Evolutionary conservation across 768 basidiomycete species (phyloP), one percentile per base, ranked within the genome.

Genomic region (Dioszegia aurantiaca): DNA sequence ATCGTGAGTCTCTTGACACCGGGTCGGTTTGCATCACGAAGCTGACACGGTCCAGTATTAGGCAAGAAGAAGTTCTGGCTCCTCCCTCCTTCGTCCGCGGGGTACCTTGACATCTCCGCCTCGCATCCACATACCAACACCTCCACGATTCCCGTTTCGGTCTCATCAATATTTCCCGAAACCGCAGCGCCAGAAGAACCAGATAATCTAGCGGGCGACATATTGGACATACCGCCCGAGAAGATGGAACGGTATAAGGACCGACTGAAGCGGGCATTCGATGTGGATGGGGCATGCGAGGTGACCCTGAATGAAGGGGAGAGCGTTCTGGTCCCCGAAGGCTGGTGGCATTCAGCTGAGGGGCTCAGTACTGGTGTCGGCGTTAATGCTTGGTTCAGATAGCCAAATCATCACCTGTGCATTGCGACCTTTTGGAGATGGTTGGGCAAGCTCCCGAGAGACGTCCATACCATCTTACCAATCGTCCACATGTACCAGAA

Each of bases 301-400:
- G 68, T 68, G n/a, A 44, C 42, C 4, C 28, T 75, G 16, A 30
- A 56, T 14, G 45, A 59, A 31, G 74, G 74, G 37, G 65, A 70
- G 26, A 63, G 65, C 23, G 61, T 75, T 2, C 46, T 75, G 14
- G 58, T 75, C 11, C 74, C 74, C 8, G 74, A 75, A 54, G 72
- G 72, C n/a, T 75, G 74, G 74, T 75, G 63, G 63, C 74, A 75
- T 63, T 55, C 59, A 21, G 68, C 72, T 11, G 67, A 70, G 49
- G 71, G 71, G n/a, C 37, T 61, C 0, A 52, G 56, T 49, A 57
- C 68, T 21, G 71, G 71, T 23, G 60, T 73, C 14, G 71, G 71
- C 10, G 67, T 70, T 8, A 63, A 63, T 31, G 66, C 66, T 17
- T 73, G 71, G 71, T 73, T 73, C 44, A 60, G 66, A 58, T 73